Conservation (phyloP, 306 rosid species). For the Cucumis melo region DNA sequence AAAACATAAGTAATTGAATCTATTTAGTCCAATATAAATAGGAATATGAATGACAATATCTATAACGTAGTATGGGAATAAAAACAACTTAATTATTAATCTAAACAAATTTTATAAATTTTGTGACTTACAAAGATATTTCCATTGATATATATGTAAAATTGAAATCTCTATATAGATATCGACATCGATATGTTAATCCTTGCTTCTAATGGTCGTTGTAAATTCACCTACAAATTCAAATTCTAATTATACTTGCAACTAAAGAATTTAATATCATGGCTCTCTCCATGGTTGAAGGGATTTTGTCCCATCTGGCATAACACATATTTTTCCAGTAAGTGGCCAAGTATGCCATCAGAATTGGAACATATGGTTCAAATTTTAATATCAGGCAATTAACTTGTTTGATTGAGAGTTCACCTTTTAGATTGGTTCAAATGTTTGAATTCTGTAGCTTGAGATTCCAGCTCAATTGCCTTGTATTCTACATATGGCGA, state of each 20-base stretch:
- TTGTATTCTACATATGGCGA: slow-evolving; percentile 87
- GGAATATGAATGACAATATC: no score
- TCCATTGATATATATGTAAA: no score
- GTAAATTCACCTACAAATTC: neutral
- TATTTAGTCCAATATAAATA: no score
- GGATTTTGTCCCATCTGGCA: neutral
- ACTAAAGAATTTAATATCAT: no score
- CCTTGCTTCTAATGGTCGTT: neutral
- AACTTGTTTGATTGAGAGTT: neutral
- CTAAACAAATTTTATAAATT: no score
- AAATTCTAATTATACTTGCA: neutral
- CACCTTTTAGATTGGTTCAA: neutral
- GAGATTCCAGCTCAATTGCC: slow-evolving; percentile 72
- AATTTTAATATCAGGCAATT: neutral
- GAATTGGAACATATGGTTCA: neutral
- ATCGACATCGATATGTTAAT: no score
- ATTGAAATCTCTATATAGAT: no score
- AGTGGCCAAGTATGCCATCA: neutral
- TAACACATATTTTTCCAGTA: neutral
- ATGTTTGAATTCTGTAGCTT: slow-evolving; percentile 38
- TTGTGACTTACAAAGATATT: no score
- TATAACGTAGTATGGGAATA: no score
- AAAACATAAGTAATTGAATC: no score
- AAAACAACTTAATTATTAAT: no score
- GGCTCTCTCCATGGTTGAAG: no score